A percentile compares a stretch with the other conserved stretches of the same genome.
Evolutionary conservation across 208 protist species (phyloP).

Genomic region (Vickermania spadyakhi): DNA sequence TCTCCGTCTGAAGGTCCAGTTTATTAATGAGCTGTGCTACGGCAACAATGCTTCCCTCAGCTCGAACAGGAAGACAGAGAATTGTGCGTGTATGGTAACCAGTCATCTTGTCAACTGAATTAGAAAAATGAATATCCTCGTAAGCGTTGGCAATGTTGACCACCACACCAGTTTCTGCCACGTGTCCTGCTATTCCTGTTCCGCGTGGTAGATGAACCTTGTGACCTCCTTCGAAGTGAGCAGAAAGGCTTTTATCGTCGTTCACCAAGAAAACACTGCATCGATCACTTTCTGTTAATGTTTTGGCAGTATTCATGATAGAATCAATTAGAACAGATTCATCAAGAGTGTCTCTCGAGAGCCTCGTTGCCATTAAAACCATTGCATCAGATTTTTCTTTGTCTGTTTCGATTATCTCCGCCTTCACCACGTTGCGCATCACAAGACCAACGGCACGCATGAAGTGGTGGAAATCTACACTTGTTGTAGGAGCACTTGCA

Average conservation of each 20-base stretch:
- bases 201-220: slow-evolving; percentile 32
- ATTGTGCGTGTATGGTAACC: slow-evolving; percentile 69
- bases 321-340: slow-evolving; percentile 57
- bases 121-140: slow-evolving; percentile 56
- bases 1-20: slow-evolving; percentile 43
- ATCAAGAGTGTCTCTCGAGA: slow-evolving; percentile 70
- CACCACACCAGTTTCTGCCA: slow-evolving; percentile 32
- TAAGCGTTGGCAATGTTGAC: slow-evolving; percentile 70
- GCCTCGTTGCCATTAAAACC: slow-evolving; percentile 69
- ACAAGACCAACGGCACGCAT: slow-evolving; percentile 1
- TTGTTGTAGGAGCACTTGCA: not conserved
- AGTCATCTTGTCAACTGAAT: slow-evolving; percentile 46
- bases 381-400: slow-evolving; percentile 64
- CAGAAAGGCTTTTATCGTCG: slow-evolving; percentile 32
- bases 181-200: slow-evolving; percentile 57
- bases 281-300: slow-evolving; percentile 53
- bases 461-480: not conserved
- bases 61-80: slow-evolving; percentile 57
- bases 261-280: slow-evolving; percentile 67
- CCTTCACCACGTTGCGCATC: slow-evolving; percentile 14
- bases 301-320: slow-evolving; percentile 72
- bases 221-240: slow-evolving; percentile 65
- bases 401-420: slow-evolving; percentile 13
- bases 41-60: slow-evolving; percentile 53
- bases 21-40: slow-evolving; percentile 78